Conservation (phyloP, 768 basidiomycete genomes). For the Tricholoma matsutake region DNA sequence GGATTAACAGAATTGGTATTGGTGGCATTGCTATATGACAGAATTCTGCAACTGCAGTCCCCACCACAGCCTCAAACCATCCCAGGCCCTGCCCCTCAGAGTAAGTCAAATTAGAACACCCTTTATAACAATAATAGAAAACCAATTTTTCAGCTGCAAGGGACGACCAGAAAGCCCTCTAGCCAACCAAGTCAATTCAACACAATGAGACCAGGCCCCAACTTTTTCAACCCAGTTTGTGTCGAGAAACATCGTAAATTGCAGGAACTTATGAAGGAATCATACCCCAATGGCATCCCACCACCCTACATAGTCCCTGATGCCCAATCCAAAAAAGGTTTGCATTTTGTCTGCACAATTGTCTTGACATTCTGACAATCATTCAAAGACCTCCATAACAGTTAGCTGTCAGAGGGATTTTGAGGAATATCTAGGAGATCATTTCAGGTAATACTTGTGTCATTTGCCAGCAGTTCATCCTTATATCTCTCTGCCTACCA, state of each 20-base stretch:
- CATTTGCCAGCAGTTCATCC: not conserved
- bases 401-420: not conserved
- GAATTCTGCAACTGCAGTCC: slow-evolving; percentile 1
- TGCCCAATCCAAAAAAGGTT: not conserved
- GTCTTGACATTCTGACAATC: not conserved
- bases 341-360: not conserved
- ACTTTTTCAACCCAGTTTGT: not conserved
- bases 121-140: slow-evolving; percentile 1
- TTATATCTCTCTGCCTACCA: not conserved
- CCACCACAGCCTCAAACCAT: slow-evolving; percentile 1
- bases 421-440: not conserved
- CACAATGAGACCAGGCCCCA: not conserved
- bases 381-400: not conserved
- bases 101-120: not conserved
- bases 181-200: not conserved
- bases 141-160: not conserved
- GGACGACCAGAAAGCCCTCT: not conserved
- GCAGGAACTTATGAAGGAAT: not conserved
- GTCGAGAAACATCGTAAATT: not conserved
- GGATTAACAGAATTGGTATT: slow-evolving; percentile 5
- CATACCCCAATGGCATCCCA: not conserved
- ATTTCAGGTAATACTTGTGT: not conserved
- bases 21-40: not conserved
- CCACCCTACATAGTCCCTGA: not conserved
- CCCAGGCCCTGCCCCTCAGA: not conserved